Evolutionary conservation across 495 filamentous ascomycete genomes (phyloP), one percentile per base, ranked within the genome.

Genomic region (Aeminium ludgeri): DNA sequence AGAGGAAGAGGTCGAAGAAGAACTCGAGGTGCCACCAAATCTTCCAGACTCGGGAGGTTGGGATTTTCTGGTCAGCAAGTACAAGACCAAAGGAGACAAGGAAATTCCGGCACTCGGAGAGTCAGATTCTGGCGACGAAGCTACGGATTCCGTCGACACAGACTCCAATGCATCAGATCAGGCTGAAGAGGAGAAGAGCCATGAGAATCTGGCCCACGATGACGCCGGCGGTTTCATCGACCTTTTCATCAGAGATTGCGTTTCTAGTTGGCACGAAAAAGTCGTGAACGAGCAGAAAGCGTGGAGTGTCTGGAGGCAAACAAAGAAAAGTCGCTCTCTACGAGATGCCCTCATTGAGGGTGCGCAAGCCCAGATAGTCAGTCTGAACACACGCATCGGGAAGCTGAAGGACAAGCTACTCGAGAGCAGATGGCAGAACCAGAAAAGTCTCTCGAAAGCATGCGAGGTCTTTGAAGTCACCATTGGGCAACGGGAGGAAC

Each of bases 41-140:
- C 36, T 25, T 18, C 20, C 36, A 36, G 13, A 18, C 3, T 4
- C 34, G 13, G 52, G 56, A 20, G 54, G 62, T 6, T 65, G 55
- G 55, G 54, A 59, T 34, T 58, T 63, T 20, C 43, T 74, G 15
- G n/a, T 48, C 2, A 35, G 65, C 10, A 72, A 67, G 34, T 69
- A 72, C 48, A 60, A 60, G 13, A 44, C 49, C 20, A 36, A 56
- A 10, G 48, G 56, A 57, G 48, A 64, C 8, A 53, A 57, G 19
- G 70, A 67, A 13, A 59, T 80, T 3, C 74, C 85, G 10, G 3
- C 67, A 0, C 79, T 72, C 48, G 80, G 78, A 19, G 76, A 87
- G 0, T 87, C 68, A 6, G 65, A 67, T 45, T 61, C 66, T 18
- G 67, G 66, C 17, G 56, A 61, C 13, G 61, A 57, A 13, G 15